Conservation (phyloP, 2,329 filamentous ascomycete genomes). For the Cyanodermella asteris region DNA sequence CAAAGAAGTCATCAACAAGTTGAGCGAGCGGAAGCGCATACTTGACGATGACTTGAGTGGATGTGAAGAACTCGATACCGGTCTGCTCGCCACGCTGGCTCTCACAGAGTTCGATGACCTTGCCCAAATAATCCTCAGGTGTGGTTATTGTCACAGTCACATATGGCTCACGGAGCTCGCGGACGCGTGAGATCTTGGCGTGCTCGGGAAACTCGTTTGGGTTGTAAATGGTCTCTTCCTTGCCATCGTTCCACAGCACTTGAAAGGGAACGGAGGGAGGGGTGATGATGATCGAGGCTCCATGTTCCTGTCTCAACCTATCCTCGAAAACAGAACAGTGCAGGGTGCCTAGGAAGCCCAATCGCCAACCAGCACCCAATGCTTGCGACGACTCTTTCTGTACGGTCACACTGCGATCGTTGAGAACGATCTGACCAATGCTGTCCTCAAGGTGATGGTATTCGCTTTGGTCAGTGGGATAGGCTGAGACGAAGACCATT, state of each 20-base stretch:
- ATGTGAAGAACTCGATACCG: slow-evolving; percentile 74
- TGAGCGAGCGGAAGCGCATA: slow-evolving; percentile 77
- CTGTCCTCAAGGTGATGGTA: slow-evolving; percentile 77
- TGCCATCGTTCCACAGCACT: slow-evolving; percentile 57
- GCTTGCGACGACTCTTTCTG: slow-evolving; percentile 91
- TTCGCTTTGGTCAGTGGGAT: slow-evolving; percentile 76
- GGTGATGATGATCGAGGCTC: slow-evolving; percentile 86
- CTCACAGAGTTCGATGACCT: slow-evolving; percentile 89
- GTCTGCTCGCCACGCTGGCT: slow-evolving; percentile 69
- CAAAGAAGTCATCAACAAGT: slow-evolving; percentile 90
- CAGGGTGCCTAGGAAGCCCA: slow-evolving; percentile 87
- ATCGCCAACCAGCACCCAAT: slow-evolving; percentile 74
- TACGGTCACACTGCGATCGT: slow-evolving; percentile 83
- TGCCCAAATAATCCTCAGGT: slow-evolving; percentile 81
- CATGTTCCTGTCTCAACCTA: slow-evolving; percentile 79
- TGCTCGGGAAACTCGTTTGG: slow-evolving; percentile 71
- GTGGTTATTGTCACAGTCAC: slow-evolving; percentile 72
- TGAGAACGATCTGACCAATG: slow-evolving; percentile 80
- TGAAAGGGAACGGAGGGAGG: slow-evolving; percentile 88
- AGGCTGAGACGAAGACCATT: slow-evolving; percentile 97
- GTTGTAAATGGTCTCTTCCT: slow-evolving; percentile 58
- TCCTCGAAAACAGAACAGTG: slow-evolving; percentile 99
- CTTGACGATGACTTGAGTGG: slow-evolving; percentile 80
- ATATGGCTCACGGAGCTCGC: slow-evolving; percentile 48
- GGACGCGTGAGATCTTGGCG: slow-evolving; percentile 28